Conservation (phyloP, 139 green algal genomes). For the Diplosphaera chodatii region DNA sequence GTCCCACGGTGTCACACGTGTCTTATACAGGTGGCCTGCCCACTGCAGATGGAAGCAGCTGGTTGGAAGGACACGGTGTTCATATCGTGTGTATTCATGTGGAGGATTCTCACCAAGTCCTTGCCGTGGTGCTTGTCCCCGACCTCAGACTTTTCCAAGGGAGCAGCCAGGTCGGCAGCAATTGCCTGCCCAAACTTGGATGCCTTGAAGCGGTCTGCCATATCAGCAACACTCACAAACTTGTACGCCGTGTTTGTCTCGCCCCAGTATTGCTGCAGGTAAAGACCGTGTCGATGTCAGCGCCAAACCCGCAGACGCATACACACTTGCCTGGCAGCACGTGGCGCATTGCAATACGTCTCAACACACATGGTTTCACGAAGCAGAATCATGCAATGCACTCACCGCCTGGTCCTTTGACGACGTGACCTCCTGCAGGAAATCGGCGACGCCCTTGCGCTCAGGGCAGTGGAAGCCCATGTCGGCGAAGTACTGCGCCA, state of each 20-base stretch:
- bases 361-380: not conserved
- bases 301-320: too few relatives aligned
- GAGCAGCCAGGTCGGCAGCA: not conserved
- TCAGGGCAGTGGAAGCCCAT: conserved; percentile 52
- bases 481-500: conserved; percentile 46
- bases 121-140: not conserved
- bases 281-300: not conserved
- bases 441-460: conserved; percentile 50
- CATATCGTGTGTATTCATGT: too few relatives aligned
- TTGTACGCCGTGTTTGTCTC: conserved; percentile 1
- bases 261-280: conserved; percentile 22
- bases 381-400: not conserved
- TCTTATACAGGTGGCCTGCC: too few relatives aligned
- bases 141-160: not conserved
- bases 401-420: conserved; percentile 35
- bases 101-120: not conserved
- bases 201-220: conserved; percentile 24
- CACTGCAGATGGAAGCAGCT: too few relatives aligned
- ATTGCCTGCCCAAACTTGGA: not conserved
- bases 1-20: too few relatives aligned
- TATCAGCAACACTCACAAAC: conserved; percentile 13
- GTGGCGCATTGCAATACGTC: too few relatives aligned
- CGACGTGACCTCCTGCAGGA: conserved; percentile 60
- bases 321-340: too few relatives aligned
- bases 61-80: too few relatives aligned